These are phyloP conservation scores for Pichia sp. DNA, from an alignment of 1,139 yeast species.

Conservation along the genomic window DNA sequence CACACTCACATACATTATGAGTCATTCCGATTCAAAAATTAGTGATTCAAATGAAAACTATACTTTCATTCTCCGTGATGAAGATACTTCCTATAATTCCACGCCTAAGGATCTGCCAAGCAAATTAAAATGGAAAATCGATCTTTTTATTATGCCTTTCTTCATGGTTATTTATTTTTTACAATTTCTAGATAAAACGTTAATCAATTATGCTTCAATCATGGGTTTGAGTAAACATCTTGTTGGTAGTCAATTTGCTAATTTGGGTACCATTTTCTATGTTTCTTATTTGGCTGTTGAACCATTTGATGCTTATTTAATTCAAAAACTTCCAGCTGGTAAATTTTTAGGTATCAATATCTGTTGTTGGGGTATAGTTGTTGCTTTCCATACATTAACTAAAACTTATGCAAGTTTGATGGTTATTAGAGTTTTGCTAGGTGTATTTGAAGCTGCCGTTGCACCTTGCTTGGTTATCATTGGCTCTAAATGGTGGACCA, in stretches of 20 bases:
- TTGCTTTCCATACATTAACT: slow-evolving; percentile 18
- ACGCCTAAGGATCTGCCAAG: neutral
- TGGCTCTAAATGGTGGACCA: slow-evolving; percentile 37
- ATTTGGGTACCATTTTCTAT: slow-evolving; percentile 38
- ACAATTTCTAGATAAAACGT: slow-evolving; percentile 14
- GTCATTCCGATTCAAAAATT: neutral
- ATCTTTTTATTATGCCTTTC: slow-evolving; percentile 13
- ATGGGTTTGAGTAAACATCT: slow-evolving; percentile 41
- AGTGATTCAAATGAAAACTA: neutral
- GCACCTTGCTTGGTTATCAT: slow-evolving; percentile 15
- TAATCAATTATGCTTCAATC: slow-evolving; percentile 34
- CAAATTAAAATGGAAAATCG: slow-evolving; percentile 13
- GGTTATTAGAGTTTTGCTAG: slow-evolving; percentile 15
- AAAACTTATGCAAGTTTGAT: slow-evolving; percentile 10
- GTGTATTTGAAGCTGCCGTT: slow-evolving; percentile 14
- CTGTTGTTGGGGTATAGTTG: slow-evolving; percentile 9
- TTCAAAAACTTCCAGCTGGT: slow-evolving; percentile 13
- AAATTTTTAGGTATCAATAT: slow-evolving; percentile 12
- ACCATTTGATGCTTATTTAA: slow-evolving; percentile 8
- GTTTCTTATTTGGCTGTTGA: slow-evolving; percentile 20
- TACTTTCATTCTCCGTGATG: neutral
- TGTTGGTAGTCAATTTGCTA: slow-evolving; percentile 23
- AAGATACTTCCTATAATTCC: neutral
- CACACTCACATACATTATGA: neutral
- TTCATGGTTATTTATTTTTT: slow-evolving; percentile 10